These are phyloP conservation scores for Phytophthora sansomeana DNA, from an alignment of 352 stramenopile species.

Conservation along the genomic window DNA sequence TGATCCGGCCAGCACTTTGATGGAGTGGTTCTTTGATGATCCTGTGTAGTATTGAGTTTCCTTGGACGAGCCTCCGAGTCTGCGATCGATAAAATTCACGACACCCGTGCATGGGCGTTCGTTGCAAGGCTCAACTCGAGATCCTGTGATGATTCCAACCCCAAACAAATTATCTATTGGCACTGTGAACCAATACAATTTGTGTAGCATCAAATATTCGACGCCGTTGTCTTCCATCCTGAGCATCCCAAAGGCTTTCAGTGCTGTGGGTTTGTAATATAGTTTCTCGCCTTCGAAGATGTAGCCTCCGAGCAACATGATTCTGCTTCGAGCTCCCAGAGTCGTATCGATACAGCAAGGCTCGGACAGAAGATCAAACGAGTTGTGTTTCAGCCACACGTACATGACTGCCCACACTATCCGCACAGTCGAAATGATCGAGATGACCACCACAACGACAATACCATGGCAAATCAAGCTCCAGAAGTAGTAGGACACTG, in stretches of 20 bases:
- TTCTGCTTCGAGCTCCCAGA: constrained; percentile 2
- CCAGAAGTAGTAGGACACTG: constrained; percentile 16
- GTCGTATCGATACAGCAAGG: constrained; percentile 15
- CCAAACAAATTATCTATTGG: constrained; percentile 8
- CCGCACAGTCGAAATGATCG: constrained; percentile 1
- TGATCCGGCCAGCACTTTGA: constrained; percentile 2
- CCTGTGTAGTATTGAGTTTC: neutral
- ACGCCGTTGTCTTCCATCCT: constrained; percentile 11
- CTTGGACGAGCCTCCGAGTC: neutral
- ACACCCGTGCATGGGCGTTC: constrained; percentile 14
- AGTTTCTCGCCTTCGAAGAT: constrained; percentile 2
- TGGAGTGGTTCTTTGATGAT: neutral
- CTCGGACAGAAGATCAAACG: neutral
- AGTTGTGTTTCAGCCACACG: constrained; percentile 9
- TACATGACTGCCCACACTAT: constrained; percentile 2
- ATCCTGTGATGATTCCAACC: constrained; percentile 2
- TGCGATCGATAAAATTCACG: constrained; percentile 12
- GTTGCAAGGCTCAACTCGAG: constrained; percentile 10
- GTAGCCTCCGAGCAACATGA: constrained; percentile 7
- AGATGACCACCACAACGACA: constrained; percentile 1
- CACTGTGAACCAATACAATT: constrained; percentile 17
- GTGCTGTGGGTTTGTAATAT: constrained; percentile 12
- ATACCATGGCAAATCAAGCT: constrained; percentile 18
- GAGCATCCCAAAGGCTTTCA: constrained; percentile 19
- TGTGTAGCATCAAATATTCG: constrained; percentile 17